Percentiles rank a stretch among this genome's conserved stretches.
Evolutionary conservation across 495 filamentous ascomycete genomes (phyloP).

Genomic region (Viridothelium virens): DNA sequence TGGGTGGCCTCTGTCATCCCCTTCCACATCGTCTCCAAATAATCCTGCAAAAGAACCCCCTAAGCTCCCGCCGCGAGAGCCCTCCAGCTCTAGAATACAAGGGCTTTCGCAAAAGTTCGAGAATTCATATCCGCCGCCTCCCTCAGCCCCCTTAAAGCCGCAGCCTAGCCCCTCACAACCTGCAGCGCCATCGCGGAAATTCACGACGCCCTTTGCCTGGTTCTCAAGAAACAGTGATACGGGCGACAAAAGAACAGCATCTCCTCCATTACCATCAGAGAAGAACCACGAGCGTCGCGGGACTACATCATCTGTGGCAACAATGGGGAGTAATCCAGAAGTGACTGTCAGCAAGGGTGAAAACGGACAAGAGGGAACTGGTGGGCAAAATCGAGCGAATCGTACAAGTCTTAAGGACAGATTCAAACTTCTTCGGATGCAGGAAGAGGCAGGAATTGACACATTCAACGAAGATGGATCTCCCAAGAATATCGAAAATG

Average conservation of each 20-base stretch:
- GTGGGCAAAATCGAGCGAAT: slow-evolving; percentile 38
- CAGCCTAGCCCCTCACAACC: neutral
- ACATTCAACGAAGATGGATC: slow-evolving; percentile 4
- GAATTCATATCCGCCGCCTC: neutral
- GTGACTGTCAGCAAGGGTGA: slow-evolving; percentile 58
- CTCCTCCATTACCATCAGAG: slow-evolving; percentile 40
- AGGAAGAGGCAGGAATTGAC: slow-evolving; percentile 9
- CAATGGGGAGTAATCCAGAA: slow-evolving; percentile 66
- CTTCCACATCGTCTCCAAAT: neutral
- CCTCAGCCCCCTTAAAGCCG: neutral
- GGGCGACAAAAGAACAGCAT: slow-evolving; percentile 46
- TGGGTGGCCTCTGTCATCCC: slow-evolving; percentile 3
- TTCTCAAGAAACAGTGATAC: slow-evolving; percentile 57
- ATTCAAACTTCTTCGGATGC: slow-evolving; percentile 51
- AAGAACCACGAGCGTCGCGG: slow-evolving; percentile 50
- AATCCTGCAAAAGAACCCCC: slow-evolving; percentile 10
- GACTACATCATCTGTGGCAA: slow-evolving; percentile 67
- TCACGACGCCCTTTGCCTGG: slow-evolving; percentile 51
- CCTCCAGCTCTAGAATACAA: slow-evolving; percentile 1
- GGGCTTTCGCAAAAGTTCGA: slow-evolving; percentile 5
- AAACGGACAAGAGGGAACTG: slow-evolving; percentile 48
- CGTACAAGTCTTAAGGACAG: slow-evolving; percentile 61
- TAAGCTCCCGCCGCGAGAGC: neutral
- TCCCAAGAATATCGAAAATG: slow-evolving; percentile 5
- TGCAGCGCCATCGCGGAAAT: slow-evolving; percentile 2